Base-by-base conservation (phyloP, 2,329 filamentous ascomycete genomes). In the Xylaria sp. region DNA sequence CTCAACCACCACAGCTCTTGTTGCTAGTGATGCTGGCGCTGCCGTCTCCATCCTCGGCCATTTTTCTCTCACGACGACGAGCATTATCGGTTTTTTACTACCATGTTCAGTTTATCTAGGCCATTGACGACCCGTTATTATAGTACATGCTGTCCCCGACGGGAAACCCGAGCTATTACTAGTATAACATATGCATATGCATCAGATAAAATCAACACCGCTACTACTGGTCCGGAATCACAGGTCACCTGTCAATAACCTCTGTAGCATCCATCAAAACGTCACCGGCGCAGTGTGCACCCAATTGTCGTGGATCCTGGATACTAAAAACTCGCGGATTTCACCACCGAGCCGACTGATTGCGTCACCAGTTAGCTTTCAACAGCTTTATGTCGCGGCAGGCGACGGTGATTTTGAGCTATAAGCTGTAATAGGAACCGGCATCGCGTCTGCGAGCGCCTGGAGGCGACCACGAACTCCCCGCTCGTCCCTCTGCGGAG, bases 401-500 rank as follows among this genome's bases (percentile, higher is more conserved):
- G 60, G 54, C 55, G 55, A 53, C 48, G 41, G 43, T 52, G 65
- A 51, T 46, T 62, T 58, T 53, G 33, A 21, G 53, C 38, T 35
- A 44, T 35, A 47, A 31, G 41, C 41, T 52, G 41, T 41, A 17
- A 46, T 5, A 51, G 17, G 25, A 46, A n/a, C 53, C 33, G 21
- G 17, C 23, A 27, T 53, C 56, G 44, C 19, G 51, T 62, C 55
- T 55, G 61, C 62, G 63, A 65, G 54, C 60, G 58, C 40, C 60
- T 67, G 68, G 72, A 65, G 67, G 71, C 68, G 63, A 66, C 54
- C 55, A 46, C 65, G 63, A 52, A 65, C 74, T 76, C 79, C 82
- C 80, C 83, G 83, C 83, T 85, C 84, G 83, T 81, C 79, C 79
- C 80, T 85, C 81, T 75, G 66, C 76, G 81, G 83, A 85, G 83